Evolutionary conservation across 306 rosid genomes (phyloP).

Genomic region (peach (Prunus persica)): DNA sequence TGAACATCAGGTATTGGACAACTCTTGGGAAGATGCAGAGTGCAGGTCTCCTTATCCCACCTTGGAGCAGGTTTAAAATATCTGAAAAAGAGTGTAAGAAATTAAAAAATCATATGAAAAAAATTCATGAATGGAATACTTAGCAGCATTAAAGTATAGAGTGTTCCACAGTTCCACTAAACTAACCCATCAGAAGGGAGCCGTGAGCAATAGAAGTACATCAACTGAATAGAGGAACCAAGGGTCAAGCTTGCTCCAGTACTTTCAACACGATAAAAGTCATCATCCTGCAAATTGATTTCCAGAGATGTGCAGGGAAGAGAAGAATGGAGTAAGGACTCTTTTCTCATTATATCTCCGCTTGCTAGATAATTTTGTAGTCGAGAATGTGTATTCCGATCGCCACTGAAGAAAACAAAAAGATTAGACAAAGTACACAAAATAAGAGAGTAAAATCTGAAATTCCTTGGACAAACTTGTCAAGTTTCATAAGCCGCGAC

Average conservation of each 20-base stretch:
- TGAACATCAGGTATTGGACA: conserved; percentile 54
- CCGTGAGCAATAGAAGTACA: conserved; percentile 77
- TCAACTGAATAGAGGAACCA: conserved; percentile 58
- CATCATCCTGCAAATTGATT: conserved; percentile 34
- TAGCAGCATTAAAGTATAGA: conserved; percentile 5
- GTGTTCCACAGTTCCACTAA: conserved; percentile 22
- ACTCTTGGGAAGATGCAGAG: conserved; percentile 71
- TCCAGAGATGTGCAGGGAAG: conserved; percentile 49
- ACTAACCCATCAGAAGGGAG: conserved; percentile 85
- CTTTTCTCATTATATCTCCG: conserved; percentile 70
- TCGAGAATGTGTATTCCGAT: conserved; percentile 50
- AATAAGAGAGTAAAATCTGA: not conserved
- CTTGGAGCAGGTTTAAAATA: conserved; percentile 81
- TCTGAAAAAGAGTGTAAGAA: conserved; percentile 30
- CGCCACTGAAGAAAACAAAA: conserved; percentile 51
- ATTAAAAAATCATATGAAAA: not conserved
- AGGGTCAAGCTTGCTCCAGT: conserved; percentile 67
- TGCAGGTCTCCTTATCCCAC: conserved; percentile 59
- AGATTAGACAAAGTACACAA: conserved; percentile 4
- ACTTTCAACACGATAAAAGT: conserved; percentile 60
- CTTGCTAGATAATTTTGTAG: conserved; percentile 57
- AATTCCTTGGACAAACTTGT: not conserved
- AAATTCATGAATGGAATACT: conserved; percentile 2
- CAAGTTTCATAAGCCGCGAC: not conserved
- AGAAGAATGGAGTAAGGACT: conserved; percentile 56